Evolutionary conservation across 139 green algal genomes (phyloP), one percentile per base, ranked within the genome.

Genomic region (Tetraselmis striata): DNA sequence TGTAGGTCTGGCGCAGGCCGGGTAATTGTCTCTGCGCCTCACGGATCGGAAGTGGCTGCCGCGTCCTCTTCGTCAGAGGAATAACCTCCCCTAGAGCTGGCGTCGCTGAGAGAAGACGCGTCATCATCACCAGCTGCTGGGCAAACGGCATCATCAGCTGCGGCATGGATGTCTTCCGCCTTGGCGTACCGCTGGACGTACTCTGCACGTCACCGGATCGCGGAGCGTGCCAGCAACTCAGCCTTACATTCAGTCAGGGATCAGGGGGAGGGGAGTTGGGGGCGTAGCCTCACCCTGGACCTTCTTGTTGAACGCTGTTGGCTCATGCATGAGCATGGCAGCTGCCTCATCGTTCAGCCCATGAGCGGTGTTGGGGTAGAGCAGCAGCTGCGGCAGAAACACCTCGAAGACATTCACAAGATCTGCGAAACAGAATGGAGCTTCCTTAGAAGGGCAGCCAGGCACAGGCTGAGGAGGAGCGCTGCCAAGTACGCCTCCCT

Each of bases 381-480:
- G 91, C 83, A 99, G 89, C 78, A 99, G 91, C 90, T 99, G 97
- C 22, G 97, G 97, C 75, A 99, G 90, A 85, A 99, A 99, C 2
- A 98, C 95, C 87, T 99, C 96, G 87, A 99, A 99, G 2, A 99
- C 95, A 83, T 99, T 99, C 59, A 99, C 90, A 28, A 99, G 90
- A 83, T 99, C 95, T 96, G 90, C 84, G 83, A 1, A 24, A n/a
- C 27, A 24, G 31, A 1, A 81, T n/a, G n/a, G n/a, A n/a, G n/a
- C n/a, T n/a, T n/a, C n/a, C n/a, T 67, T 5, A 67, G 11, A 67
- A 5, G 18, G 18, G 45, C 45, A 67, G n/a, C n/a, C n/a, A n/a
- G n/a, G n/a, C n/a, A n/a, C n/a, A n/a, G n/a, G n/a, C n/a, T n/a
- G n/a, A n/a, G n/a, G 45, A 67, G 79, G 91, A n/a, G n/a, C n/a